Conservation (phyloP, 2,329 filamentous ascomycete species). For the Phaeophleospora eucalypticola region DNA sequence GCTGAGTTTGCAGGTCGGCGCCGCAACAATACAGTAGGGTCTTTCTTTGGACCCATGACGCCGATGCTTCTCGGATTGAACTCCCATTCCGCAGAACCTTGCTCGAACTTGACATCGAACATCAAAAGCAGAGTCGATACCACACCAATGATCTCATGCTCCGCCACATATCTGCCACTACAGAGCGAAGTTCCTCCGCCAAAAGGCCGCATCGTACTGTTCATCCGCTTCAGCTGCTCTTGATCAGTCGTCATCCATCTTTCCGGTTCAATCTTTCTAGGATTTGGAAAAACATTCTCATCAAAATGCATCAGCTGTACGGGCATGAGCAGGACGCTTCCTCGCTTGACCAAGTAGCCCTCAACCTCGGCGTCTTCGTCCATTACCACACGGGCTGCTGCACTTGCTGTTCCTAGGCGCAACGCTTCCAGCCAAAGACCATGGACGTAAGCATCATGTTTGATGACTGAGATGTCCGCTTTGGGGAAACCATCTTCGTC, state of each 20-base stretch:
- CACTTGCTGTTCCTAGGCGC: conserved; percentile 7
- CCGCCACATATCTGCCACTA: conserved; percentile 7
- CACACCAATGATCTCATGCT: conserved; percentile 10
- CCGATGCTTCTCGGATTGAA: conserved; percentile 12
- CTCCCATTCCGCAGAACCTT: conserved; percentile 1
- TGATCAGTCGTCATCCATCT: conserved; percentile 7
- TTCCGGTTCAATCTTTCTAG: conserved; percentile 1
- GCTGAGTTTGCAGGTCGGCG: neutral
- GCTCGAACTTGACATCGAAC: conserved; percentile 10
- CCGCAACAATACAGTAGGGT: conserved; percentile 5
- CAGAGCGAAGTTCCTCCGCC: conserved; percentile 11
- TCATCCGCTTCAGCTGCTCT: neutral
- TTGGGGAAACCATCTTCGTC: no score
- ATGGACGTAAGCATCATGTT: conserved; percentile 4
- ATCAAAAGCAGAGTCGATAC: conserved; percentile 6
- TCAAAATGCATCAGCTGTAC: conserved; percentile 6
- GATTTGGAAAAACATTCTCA: conserved; percentile 4
- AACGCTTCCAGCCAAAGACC: conserved; percentile 9
- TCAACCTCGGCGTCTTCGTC: conserved; percentile 7
- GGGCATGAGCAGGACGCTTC: conserved; percentile 9
- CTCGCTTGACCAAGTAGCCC: conserved; percentile 4
- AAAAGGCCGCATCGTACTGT: conserved; percentile 7
- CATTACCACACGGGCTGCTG: conserved; percentile 12
- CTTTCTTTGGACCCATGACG: conserved; percentile 5
- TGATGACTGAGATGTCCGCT: neutral